phyloP scores from a whole-genome alignment of 1,284 basidiomycete genomes.

The Moesziomyces sp. region DNA sequence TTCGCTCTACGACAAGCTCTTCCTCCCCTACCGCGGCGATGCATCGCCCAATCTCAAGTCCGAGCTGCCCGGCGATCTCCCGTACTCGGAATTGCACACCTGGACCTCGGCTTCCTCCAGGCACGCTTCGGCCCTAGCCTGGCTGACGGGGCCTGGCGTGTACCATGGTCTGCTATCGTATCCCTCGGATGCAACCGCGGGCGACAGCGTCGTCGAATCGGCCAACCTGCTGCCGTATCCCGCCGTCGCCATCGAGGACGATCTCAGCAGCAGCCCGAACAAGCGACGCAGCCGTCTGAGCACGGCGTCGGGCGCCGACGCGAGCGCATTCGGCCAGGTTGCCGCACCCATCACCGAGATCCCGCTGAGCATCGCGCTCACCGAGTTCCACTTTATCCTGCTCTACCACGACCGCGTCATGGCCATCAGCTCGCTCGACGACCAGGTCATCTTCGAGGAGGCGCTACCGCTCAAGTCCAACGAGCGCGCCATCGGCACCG shows the following conservation, averaged over 20 bases:
- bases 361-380: slow-evolving; percentile 79
- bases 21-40: slow-evolving; percentile 58
- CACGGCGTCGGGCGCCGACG: slow-evolving; percentile 24
- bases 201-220: slow-evolving; percentile 81
- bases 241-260: slow-evolving; percentile 35
- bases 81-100: slow-evolving; percentile 68
- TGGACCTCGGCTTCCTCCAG: slow-evolving; percentile 60
- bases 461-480: slow-evolving; percentile 51
- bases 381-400: slow-evolving; percentile 91
- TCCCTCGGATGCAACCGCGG: slow-evolving; percentile 67
- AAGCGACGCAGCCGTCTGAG: slow-evolving; percentile 27
- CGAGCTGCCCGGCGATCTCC: slow-evolving; percentile 63
- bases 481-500: slow-evolving; percentile 58
- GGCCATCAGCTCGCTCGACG: slow-evolving; percentile 83
- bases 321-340: slow-evolving; percentile 12
- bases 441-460: slow-evolving; percentile 86
- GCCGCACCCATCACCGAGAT: slow-evolving; percentile 47
- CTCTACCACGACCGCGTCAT: slow-evolving; percentile 83
- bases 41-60: slow-evolving; percentile 60
- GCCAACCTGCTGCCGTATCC: slow-evolving; percentile 70
- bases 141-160: slow-evolving; percentile 60
- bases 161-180: slow-evolving; percentile 54
- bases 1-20: slow-evolving; percentile 58
- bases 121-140: slow-evolving; percentile 26
- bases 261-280: slow-evolving; percentile 6